These are phyloP conservation scores for Paramecium pentaurelia DNA, from an alignment of 73 alveolate genomes.

Conservation along the genomic window DNA sequence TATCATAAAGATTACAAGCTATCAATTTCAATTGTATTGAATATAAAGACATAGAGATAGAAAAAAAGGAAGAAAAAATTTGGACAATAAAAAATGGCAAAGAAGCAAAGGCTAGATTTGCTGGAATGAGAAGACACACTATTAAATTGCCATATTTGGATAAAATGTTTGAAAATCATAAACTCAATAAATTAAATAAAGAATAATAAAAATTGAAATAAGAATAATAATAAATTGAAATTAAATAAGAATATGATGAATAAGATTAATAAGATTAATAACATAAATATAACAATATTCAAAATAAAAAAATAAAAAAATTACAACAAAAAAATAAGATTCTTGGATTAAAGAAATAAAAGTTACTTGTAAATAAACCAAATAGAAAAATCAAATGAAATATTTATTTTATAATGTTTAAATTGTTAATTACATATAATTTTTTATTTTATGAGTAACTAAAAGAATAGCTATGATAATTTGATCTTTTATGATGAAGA, in stretches of 20 bases:
- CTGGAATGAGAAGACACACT: constrained; percentile 36
- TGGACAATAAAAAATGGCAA: constrained; percentile 7
- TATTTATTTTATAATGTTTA: neutral
- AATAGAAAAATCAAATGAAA: neutral
- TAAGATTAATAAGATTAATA: neutral
- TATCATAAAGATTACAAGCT: neutral
- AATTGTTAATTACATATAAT: neutral
- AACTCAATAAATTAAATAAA: neutral
- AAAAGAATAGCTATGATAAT: neutral
- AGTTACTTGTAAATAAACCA: neutral
- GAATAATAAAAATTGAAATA: neutral
- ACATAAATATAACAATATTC: neutral
- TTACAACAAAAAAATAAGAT: neutral
- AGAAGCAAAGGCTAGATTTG: constrained; percentile 34
- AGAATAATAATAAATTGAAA: neutral
- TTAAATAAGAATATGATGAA: neutral
- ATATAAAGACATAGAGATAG: neutral
- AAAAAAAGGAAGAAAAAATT: neutral
- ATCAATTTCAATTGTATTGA: neutral
- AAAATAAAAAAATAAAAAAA: neutral
- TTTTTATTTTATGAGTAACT: neutral
- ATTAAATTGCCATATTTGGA: constrained; percentile 10
- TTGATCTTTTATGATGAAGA: neutral
- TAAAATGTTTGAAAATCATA: constrained; percentile 2
- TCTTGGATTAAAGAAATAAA: neutral